Base-by-base conservation (phyloP, 345 rosid species). In the Carallia brachiata region DNA sequence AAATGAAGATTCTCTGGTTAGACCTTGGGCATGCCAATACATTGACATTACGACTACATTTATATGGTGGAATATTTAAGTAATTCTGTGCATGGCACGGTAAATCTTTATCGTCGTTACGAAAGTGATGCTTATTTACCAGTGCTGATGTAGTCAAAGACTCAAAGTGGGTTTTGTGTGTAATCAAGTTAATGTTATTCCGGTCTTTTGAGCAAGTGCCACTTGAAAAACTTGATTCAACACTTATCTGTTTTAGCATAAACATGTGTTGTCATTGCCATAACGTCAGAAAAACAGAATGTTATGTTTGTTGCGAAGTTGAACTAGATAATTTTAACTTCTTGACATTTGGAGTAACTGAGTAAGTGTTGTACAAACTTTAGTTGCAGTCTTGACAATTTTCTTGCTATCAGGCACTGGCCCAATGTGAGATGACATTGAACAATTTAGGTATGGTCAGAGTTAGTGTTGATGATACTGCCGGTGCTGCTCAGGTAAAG, bases 401-500 rank as follows among this genome's bases (percentile, higher is more conserved):
- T 68, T 61, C 37, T 40, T 60, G 7, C 68, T 72, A 70, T 61
- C 87, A 95, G 98, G 97, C 98, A 23, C 86, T 90, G 73, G 90
- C 82, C 48, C 93, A 89, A 67, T 89, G 98, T 75, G 90, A 89
- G 80, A 85, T 68, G 82, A 75, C 85, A 63, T 81, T 95, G 65
- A 83, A 67, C 77, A 72, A 76, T 44, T 76, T 95, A 74, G 96
- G 88, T 52, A 61, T 95, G 23, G 62, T 78, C 28, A 83, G 88
- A 82, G 78, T 84, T 52, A 83, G 73, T 68, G 73, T 85, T 17
- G 86, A 90, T 72, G 99, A 92, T 67, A 84, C 92, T 53, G 99
- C 99, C 1, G 86, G 83, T 72, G 97, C 97, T 54, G 99, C 99
- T 77, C 88, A 79, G 96, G 99, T 95, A 71, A 39, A 16, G 8